Conservation (phyloP, 2,329 filamentous ascomycete genomes). For the Claviceps spartinae region DNA sequence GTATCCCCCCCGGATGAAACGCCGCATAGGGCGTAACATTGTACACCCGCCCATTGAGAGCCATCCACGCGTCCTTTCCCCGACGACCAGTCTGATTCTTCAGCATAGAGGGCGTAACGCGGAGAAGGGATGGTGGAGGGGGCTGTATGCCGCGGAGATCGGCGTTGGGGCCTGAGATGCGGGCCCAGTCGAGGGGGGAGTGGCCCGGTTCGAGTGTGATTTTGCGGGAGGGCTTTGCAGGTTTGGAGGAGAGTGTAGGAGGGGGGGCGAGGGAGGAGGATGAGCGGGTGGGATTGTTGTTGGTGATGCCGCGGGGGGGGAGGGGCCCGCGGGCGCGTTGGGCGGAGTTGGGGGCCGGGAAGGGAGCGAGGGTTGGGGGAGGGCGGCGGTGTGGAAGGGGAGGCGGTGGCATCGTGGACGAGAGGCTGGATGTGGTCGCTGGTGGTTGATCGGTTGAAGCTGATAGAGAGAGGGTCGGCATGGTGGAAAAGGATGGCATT, state of each 20-base stretch:
- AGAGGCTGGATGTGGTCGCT: background rate
- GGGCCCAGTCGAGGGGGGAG: slow-evolving; percentile 93
- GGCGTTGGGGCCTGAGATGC: slow-evolving; percentile 48
- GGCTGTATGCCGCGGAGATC: slow-evolving; percentile 53
- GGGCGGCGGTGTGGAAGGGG: slow-evolving; percentile 16
- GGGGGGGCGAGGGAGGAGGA: slow-evolving; percentile 39
- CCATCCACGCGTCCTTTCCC: slow-evolving; percentile 81
- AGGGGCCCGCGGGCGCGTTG: slow-evolving; percentile 32
- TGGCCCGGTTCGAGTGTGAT: slow-evolving; percentile 80
- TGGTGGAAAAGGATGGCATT: slow-evolving; percentile 11
- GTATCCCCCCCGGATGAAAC: slow-evolving; percentile 80
- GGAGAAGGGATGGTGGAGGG: slow-evolving; percentile 38
- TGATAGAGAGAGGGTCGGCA: slow-evolving; percentile 34
- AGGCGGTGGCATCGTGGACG: slow-evolving; percentile 15
- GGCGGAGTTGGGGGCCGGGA: slow-evolving; percentile 38
- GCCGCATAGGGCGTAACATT: slow-evolving; percentile 82
- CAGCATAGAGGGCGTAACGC: slow-evolving; percentile 72
- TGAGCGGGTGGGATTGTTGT: slow-evolving; percentile 7
- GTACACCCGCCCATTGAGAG: slow-evolving; percentile 80
- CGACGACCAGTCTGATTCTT: slow-evolving; percentile 68
- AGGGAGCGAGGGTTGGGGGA: slow-evolving; percentile 25
- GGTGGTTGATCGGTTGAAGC: slow-evolving; percentile 5
- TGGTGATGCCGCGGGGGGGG: slow-evolving; percentile 25
- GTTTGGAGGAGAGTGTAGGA: slow-evolving; percentile 37
- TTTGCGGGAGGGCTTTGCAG: slow-evolving; percentile 48